Evolutionary conservation across 2,329 filamentous ascomycete species (phyloP).

Genomic region (Rhexocercosporidium sp.): DNA sequence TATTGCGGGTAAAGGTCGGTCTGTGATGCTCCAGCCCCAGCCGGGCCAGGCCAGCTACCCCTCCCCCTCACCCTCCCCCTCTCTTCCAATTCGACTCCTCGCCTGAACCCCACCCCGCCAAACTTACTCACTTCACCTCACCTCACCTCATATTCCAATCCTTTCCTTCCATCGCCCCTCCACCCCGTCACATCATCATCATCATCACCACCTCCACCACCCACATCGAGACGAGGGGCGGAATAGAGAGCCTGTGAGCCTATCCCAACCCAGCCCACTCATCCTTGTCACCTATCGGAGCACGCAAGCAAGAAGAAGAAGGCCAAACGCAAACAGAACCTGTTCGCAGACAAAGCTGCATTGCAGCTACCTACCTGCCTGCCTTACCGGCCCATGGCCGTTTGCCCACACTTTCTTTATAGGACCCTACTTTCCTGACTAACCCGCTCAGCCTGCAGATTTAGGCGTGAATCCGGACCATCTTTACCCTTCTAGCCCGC

Average conservation of each 20-base stretch:
- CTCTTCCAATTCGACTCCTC: not conserved
- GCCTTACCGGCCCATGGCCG: not conserved
- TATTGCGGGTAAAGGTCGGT: not conserved
- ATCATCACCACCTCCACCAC: too few species aligned
- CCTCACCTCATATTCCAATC: not conserved
- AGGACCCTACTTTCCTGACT: too few species aligned
- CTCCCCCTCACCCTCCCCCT: not conserved
- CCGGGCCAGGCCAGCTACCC: not conserved
- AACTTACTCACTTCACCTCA: not conserved
- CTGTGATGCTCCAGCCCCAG: not conserved
- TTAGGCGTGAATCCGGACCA: conserved; percentile 28
- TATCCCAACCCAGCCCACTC: conserved; percentile 2
- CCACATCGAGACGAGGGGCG: not conserved
- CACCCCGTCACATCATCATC: not conserved
- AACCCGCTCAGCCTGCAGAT: conserved; percentile 26
- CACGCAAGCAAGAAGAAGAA: not conserved
- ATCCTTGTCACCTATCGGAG: conserved; percentile 8
- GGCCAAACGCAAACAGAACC: conserved; percentile 2
- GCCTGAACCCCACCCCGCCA: not conserved
- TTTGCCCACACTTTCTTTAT: conserved; percentile 1
- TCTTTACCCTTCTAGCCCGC: conserved; percentile 1
- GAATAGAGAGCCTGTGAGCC: not conserved
- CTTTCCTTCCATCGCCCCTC: not conserved
- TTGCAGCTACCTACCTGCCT: not conserved
- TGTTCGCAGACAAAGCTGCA: conserved; percentile 4